These are phyloP conservation scores for Pterocarpus santalinus DNA, from an alignment of 306 rosid genomes.

Conservation along the genomic window DNA sequence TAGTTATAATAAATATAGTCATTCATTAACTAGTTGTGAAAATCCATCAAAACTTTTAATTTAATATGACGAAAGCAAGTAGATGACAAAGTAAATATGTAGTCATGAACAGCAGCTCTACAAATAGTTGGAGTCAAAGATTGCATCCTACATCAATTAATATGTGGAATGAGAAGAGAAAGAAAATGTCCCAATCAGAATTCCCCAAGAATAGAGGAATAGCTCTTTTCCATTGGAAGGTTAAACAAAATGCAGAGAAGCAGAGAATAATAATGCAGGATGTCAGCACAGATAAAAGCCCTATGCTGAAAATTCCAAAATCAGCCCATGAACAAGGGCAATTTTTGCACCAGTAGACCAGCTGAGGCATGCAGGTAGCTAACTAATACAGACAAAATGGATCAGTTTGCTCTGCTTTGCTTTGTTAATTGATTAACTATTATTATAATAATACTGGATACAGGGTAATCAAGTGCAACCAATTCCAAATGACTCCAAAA, in stretches of 20 bases:
- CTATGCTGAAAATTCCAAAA: slow-evolving; percentile 31
- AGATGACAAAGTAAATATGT: slow-evolving; percentile 12
- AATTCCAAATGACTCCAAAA: slow-evolving; percentile 13
- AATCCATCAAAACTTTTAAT: slow-evolving; percentile 22
- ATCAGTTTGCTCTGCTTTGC: slow-evolving; percentile 38
- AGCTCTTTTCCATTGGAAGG: slow-evolving; percentile 26
- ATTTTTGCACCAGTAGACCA: slow-evolving; percentile 33
- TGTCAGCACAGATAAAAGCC: slow-evolving; percentile 20
- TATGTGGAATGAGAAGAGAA: slow-evolving; percentile 25
- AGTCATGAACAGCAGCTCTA: slow-evolving; percentile 21
- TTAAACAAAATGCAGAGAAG: slow-evolving; percentile 25
- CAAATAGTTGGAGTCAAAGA: slow-evolving; percentile 10
- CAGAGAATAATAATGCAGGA: slow-evolving; percentile 19
- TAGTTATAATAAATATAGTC: slow-evolving; percentile 26
- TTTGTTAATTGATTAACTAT: slow-evolving; percentile 29
- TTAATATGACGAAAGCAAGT: background rate
- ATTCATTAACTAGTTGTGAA: slow-evolving; percentile 20
- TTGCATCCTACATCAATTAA: slow-evolving; percentile 37
- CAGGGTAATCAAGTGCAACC: slow-evolving; percentile 30
- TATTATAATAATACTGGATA: background rate
- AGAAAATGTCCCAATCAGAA: background rate
- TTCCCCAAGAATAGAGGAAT: background rate
- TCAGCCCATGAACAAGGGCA: slow-evolving; percentile 27
- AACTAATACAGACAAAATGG: slow-evolving; percentile 3
- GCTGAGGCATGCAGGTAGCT: slow-evolving; percentile 31